Percentiles rank a stretch among this genome's conserved stretches.
These are phyloP conservation scores for Choricystis sp. DNA, from an alignment of 139 green algal genomes.

Conservation along the genomic window DNA sequence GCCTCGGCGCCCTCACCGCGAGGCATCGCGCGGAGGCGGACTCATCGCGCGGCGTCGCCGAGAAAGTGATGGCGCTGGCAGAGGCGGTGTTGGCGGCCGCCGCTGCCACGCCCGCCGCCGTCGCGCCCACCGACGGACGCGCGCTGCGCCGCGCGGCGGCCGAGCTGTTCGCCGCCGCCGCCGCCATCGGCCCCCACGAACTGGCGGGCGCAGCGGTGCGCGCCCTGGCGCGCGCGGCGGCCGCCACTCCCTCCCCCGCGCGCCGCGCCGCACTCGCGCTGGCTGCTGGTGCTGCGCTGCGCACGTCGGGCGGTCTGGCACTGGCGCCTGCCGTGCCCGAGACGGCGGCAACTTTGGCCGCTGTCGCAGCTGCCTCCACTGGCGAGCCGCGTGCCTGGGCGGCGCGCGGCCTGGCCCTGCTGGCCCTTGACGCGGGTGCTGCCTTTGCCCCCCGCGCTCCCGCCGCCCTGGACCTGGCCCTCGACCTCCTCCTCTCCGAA, in stretches of 20 bases:
- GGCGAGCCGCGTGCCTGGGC: constrained; percentile 13
- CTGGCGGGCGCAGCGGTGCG: constrained; percentile 36
- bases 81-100: constrained; percentile 9
- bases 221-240: constrained; percentile 31
- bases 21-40: neutral
- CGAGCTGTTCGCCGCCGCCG: constrained; percentile 41
- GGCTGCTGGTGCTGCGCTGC: neutral
- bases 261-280: neutral
- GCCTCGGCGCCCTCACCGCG: constrained; percentile 15
- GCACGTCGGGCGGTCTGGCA: constrained; percentile 36
- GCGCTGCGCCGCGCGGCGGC: constrained; percentile 33
- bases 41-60: neutral
- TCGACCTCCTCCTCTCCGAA: constrained; percentile 17
- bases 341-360: constrained; percentile 35
- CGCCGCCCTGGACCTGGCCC: constrained; percentile 37
- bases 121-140: constrained; percentile 4
- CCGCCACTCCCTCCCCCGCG: neutral
- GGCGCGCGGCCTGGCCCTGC: constrained; percentile 63
- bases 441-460: constrained; percentile 50
- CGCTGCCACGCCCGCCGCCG: neutral
- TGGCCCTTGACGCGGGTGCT: constrained; percentile 47
- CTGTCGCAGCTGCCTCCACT: constrained; percentile 23
- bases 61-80: constrained; percentile 1
- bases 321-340: constrained; percentile 27
- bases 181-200: constrained; percentile 21